Conservation (phyloP, 1,284 basidiomycete species). For the Vanrija sp. region DNA sequence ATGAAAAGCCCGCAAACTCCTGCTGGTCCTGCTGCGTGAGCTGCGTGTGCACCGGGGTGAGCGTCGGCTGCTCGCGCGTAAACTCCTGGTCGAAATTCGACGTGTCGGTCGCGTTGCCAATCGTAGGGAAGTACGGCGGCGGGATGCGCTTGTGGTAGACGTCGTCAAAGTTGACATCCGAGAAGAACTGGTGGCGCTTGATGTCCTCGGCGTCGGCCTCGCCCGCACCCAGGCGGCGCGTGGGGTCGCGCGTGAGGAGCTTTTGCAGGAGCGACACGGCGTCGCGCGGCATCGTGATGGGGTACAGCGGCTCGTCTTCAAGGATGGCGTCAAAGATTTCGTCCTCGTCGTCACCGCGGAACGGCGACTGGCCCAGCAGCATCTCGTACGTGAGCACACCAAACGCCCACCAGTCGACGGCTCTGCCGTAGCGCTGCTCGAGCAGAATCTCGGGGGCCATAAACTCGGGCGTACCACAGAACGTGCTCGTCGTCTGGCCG, state of each 20-base stretch:
- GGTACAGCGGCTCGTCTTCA: constrained; percentile 97
- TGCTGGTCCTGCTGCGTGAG: constrained; percentile 87
- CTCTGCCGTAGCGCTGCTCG: constrained; percentile 95
- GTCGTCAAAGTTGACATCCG: constrained; percentile 94
- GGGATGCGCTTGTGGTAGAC: constrained; percentile 94
- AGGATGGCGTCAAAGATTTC: constrained; percentile 99
- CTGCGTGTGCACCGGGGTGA: constrained; percentile 96
- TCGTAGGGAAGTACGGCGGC: constrained; percentile 93
- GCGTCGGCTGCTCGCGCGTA: constrained; percentile 90
- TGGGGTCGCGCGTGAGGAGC: constrained; percentile 91
- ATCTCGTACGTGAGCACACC: constrained; percentile 99
- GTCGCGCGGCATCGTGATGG: constrained; percentile 99
- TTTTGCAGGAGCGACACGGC: constrained; percentile 94
- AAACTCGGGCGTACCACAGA: constrained; percentile 99
- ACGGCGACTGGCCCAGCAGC: constrained; percentile 97
- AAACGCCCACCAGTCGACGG: constrained; percentile 99
- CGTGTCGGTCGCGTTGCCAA: constrained; percentile 57
- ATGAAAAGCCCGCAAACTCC: constrained; percentile 94
- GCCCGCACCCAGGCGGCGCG: constrained; percentile 85
- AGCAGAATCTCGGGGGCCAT: constrained; percentile 99
- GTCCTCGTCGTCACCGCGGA: constrained; percentile 98
- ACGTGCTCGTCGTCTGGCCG: constrained; percentile 95
- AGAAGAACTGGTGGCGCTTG: constrained; percentile 97
- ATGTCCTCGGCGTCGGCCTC: constrained; percentile 95
- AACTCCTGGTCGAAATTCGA: constrained; percentile 92